Evolutionary conservation across 768 basidiomycete genomes (phyloP).

Genomic region (Panaeolus papilionaceus): DNA sequence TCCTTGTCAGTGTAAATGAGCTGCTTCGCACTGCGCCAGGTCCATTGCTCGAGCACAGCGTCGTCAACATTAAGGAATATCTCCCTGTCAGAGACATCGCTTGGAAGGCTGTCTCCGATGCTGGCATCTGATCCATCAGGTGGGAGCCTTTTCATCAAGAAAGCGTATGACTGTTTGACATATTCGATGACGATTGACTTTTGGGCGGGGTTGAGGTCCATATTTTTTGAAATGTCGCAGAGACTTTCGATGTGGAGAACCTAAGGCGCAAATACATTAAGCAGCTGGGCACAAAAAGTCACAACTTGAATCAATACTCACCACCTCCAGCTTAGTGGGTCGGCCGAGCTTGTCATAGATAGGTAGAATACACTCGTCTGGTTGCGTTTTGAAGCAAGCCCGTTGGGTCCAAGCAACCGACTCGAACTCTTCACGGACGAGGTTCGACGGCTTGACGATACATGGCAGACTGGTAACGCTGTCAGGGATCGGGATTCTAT

Average conservation of each 20-base stretch:
- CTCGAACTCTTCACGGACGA: conserved; percentile 44
- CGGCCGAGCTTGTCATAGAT: conserved; percentile 44
- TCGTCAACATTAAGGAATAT: conserved; percentile 56
- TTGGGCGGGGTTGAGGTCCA: conserved; percentile 2
- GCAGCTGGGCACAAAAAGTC: neutral
- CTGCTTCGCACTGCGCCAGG: conserved; percentile 45
- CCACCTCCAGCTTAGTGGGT: conserved; percentile 49
- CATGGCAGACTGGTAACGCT: conserved; percentile 36
- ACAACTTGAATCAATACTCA: conserved; percentile 32
- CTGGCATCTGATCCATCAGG: neutral
- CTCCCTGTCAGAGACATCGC: conserved; percentile 29
- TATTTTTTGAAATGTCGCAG: conserved; percentile 15
- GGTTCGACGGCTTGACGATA: conserved; percentile 44
- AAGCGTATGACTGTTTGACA: conserved; percentile 48
- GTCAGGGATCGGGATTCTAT: conserved; percentile 25
- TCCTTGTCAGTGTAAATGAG: conserved; percentile 46
- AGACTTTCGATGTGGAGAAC: conserved; percentile 32
- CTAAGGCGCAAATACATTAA: conserved; percentile 36
- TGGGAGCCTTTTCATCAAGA: conserved; percentile 39
- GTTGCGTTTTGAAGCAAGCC: conserved; percentile 38
- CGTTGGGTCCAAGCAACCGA: conserved; percentile 57
- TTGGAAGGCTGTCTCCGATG: conserved; percentile 22
- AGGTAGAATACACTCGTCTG: conserved; percentile 36
- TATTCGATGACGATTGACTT: conserved; percentile 41
- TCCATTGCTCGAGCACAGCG: conserved; percentile 40